Evolutionary conservation across 1,284 basidiomycete species (phyloP).

Genomic region (Gymnopus androsaceus): DNA sequence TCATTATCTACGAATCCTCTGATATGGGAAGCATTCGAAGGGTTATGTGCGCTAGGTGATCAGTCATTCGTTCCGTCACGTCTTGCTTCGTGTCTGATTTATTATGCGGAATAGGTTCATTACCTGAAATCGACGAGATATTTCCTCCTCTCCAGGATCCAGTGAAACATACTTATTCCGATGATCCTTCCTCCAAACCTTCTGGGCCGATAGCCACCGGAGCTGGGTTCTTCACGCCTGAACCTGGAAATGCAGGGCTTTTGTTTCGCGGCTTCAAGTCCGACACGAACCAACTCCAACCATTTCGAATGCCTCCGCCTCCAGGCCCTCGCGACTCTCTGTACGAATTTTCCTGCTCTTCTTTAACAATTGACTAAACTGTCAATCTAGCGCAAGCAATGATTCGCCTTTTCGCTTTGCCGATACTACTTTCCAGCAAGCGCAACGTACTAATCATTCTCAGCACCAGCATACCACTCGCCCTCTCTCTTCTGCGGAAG

Average conservation of each 20-base stretch:
- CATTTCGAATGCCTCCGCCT: conserved; percentile 53
- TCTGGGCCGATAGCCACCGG: conserved; percentile 55
- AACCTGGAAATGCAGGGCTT: conserved; percentile 53
- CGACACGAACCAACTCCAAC: conserved; percentile 46
- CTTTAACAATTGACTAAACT: conserved; percentile 13
- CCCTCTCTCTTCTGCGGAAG: conserved; percentile 77
- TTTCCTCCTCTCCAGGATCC: conserved; percentile 68
- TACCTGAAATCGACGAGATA: conserved; percentile 68
- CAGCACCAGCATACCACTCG: conserved; percentile 54
- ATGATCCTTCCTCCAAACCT: conserved; percentile 46
- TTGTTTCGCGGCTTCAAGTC: conserved; percentile 57
- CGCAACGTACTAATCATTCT: conserved; percentile 41
- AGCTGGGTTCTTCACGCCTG: conserved; percentile 80
- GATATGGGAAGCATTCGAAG: conserved; percentile 94
- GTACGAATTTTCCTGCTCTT: conserved; percentile 40
- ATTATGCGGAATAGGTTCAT: conserved; percentile 48
- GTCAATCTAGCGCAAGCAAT: conserved; percentile 48
- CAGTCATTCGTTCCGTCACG: conserved; percentile 27
- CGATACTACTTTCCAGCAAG: conserved; percentile 62
- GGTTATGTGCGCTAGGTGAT: conserved; percentile 79
- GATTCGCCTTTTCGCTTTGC: conserved; percentile 61
- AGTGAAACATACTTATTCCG: conserved; percentile 50
- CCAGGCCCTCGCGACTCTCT: conserved; percentile 59
- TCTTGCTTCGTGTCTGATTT: conserved; percentile 19
- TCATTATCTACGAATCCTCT: conserved; percentile 79